Conservation (phyloP, 495 filamentous ascomycete species). For the Hypoxylon perforatum region DNA sequence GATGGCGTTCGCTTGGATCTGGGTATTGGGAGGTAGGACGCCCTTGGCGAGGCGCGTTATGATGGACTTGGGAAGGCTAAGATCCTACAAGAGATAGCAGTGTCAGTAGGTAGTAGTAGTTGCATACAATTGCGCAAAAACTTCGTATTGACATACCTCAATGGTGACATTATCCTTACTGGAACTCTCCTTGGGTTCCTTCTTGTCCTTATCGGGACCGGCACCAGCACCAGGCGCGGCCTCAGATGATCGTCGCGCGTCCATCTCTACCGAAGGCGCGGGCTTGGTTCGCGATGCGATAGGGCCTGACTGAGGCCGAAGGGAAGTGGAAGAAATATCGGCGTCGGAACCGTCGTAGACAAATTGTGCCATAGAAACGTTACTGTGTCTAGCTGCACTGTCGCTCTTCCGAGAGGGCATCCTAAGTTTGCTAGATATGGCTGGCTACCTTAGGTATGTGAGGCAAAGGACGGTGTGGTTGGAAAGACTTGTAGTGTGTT, state of each 20-base stretch:
- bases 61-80: slow-evolving; percentile 91
- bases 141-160: slow-evolving; percentile 45
- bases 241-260: slow-evolving; percentile 38
- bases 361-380: slow-evolving; percentile 56
- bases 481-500: background rate
- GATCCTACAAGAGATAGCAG: slow-evolving; percentile 69
- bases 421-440: too few species aligned
- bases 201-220: slow-evolving; percentile 43
- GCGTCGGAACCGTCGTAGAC: slow-evolving; percentile 51
- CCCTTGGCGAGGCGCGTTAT: slow-evolving; percentile 93
- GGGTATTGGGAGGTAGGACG: slow-evolving; percentile 95
- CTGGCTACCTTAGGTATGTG: too few species aligned
- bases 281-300: slow-evolving; percentile 38
- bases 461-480: background rate
- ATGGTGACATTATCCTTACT: slow-evolving; percentile 52
- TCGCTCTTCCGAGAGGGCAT: slow-evolving; percentile 56
- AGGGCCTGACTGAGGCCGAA: slow-evolving; percentile 37
- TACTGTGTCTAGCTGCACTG: slow-evolving; percentile 49
- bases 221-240: slow-evolving; percentile 38
- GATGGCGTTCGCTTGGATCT: slow-evolving; percentile 92
- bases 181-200: slow-evolving; percentile 22
- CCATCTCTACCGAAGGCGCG: slow-evolving; percentile 40
- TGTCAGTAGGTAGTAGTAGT: slow-evolving; percentile 9
- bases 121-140: background rate
- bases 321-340: slow-evolving; percentile 36